A percentile compares a stretch with the other conserved stretches of the same genome.
These are phyloP conservation scores for Hevea brasiliensis DNA, from an alignment of 345 rosid genomes.

Conservation along the genomic window DNA sequence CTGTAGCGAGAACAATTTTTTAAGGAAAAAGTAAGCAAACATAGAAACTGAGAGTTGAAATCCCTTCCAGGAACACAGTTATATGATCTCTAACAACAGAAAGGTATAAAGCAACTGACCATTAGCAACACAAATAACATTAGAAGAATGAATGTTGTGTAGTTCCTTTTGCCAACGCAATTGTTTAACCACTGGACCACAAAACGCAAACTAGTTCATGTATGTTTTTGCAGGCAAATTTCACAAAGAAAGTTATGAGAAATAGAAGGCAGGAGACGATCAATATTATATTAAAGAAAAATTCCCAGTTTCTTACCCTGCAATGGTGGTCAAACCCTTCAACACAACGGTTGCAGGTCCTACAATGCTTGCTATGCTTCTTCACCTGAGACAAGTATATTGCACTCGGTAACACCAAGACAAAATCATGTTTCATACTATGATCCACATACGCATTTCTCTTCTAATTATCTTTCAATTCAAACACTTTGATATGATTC, in stretches of 20 bases:
- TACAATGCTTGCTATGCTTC: conserved; percentile 91
- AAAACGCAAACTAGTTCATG: conserved; percentile 8
- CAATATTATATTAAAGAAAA: neutral
- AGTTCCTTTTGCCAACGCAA: conserved; percentile 90
- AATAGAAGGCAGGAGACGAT: neutral
- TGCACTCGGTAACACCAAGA: neutral
- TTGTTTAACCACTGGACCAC: conserved; percentile 89
- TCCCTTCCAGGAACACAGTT: neutral
- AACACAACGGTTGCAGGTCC: conserved; percentile 90
- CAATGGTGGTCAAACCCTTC: conserved; percentile 99
- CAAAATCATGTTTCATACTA: neutral
- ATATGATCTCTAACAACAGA: neutral
- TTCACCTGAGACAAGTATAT: conserved; percentile 55
- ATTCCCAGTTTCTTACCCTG: conserved; percentile 48
- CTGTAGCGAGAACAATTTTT: conserved; percentile 39
- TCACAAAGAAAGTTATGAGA: neutral
- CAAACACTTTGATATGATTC: neutral
- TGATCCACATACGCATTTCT: neutral
- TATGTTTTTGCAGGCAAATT: neutral
- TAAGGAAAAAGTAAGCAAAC: neutral
- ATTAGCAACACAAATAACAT: conserved; percentile 77
- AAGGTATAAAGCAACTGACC: conserved; percentile 46
- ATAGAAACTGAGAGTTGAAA: neutral
- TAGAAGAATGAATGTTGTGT: conserved; percentile 81
- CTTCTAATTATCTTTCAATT: neutral